A percentile compares a stretch with the other conserved stretches of the same genome.
phyloP scores from a whole-genome alignment of 1,284 basidiomycete genomes.

The Apiotrichum veenhuisii region DNA sequence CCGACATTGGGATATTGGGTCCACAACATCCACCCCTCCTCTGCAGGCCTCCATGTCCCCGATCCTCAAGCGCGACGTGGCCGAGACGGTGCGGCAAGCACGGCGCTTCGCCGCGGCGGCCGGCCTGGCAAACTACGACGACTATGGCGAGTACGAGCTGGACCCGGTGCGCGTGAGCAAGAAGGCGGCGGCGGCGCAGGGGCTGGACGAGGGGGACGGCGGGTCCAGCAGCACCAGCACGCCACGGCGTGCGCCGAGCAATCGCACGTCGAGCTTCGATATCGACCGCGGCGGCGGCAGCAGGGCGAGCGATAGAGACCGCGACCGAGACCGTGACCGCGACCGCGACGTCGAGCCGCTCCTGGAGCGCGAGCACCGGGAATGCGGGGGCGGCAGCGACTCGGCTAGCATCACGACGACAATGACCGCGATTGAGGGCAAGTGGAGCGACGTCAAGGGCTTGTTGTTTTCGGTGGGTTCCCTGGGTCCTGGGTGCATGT shows the following conservation, averaged over 20 bases:
- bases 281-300: not conserved
- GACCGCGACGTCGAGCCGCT: not conserved
- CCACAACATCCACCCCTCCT: constrained; percentile 3
- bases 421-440: constrained; percentile 12
- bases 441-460: constrained; percentile 30
- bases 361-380: not conserved
- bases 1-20: not conserved
- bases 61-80: constrained; percentile 45
- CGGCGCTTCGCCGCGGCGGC: constrained; percentile 35
- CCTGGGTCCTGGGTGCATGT: not conserved
- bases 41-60: constrained; percentile 35
- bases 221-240: not conserved
- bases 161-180: constrained; percentile 7
- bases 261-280: not conserved
- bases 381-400: not conserved
- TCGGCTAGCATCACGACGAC: constrained; percentile 4
- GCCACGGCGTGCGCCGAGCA: not conserved
- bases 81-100: constrained; percentile 44
- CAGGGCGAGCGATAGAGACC: not conserved
- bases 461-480: constrained; percentile 37
- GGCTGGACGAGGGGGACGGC: too few species aligned
- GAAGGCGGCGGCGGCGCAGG: not conserved
- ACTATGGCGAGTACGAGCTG: constrained; percentile 20
- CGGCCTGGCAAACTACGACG: constrained; percentile 17
- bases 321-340: not conserved